Evolutionary conservation across 176 grass and related monocot genomes (phyloP).

Genomic region (Elaeis guineensis): DNA sequence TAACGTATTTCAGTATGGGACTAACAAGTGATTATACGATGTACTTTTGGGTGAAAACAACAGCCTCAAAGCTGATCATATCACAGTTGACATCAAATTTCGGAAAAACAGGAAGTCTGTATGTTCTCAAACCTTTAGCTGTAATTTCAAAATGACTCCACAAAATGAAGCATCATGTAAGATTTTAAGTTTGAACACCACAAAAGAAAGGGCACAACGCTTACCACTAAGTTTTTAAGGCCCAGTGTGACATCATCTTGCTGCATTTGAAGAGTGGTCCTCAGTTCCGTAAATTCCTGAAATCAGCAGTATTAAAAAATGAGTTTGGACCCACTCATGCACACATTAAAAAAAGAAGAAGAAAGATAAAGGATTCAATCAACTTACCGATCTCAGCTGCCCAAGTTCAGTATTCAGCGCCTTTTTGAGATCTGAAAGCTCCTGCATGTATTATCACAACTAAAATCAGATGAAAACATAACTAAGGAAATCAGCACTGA

Average conservation of each 20-base stretch:
- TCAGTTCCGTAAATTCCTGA: conserved; percentile 57
- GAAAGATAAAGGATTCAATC: not conserved
- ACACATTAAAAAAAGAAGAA: not conserved
- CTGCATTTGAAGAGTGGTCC: conserved; percentile 27
- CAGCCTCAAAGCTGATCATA: too few species aligned
- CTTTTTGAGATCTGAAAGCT: conserved; percentile 40
- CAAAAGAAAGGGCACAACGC: not conserved
- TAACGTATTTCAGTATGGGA: too few species aligned
- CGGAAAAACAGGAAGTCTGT: too few species aligned
- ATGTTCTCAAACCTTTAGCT: too few species aligned
- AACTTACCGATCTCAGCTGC: conserved; percentile 44
- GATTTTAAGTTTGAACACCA: conserved; percentile 1
- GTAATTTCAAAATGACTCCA: too few species aligned
- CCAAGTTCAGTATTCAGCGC: conserved; percentile 35
- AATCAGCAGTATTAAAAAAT: conserved; percentile 4
- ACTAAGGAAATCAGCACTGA: too few species aligned
- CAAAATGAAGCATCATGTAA: not conserved
- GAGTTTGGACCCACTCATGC: too few species aligned
- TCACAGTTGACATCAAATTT: too few species aligned
- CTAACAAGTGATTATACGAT: too few species aligned
- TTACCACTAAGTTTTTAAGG: conserved; percentile 27
- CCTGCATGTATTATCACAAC: conserved; percentile 20
- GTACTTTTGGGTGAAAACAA: too few species aligned
- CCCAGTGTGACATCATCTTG: conserved; percentile 20
- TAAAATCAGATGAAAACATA: too few species aligned